These are phyloP conservation scores for Colletotrichum higginsianum DNA, from an alignment of 2,329 filamentous ascomycete genomes.

Conservation along the genomic window DNA sequence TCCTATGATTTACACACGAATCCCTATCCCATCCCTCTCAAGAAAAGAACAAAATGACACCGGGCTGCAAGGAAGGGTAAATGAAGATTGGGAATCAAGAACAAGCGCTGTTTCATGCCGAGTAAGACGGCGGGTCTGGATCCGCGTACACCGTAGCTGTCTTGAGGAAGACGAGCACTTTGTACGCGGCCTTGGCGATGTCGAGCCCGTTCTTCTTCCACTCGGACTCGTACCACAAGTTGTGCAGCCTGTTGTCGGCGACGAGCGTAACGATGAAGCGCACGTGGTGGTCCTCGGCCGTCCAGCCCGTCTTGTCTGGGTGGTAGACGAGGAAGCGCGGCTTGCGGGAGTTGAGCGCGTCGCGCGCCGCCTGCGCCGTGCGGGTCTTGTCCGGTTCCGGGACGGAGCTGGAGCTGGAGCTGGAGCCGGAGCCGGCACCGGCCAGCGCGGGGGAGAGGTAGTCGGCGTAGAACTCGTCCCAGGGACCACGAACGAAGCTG, in stretches of 20 bases:
- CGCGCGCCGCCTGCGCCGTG: conserved; percentile 50
- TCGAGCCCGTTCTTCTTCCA: conserved; percentile 51
- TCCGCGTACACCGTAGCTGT: conserved; percentile 44
- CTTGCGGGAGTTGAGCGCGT: conserved; percentile 49
- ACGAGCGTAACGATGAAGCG: conserved; percentile 56
- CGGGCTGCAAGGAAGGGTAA: background rate
- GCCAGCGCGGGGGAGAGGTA: conserved; percentile 46
- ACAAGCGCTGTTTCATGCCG: conserved; percentile 21
- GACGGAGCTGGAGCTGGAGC: conserved; percentile 23
- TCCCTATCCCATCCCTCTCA: background rate
- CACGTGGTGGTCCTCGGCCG: conserved; percentile 54
- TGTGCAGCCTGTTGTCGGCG: conserved; percentile 53
- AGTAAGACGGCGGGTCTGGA: conserved; percentile 49
- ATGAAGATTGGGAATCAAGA: background rate
- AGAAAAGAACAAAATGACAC: background rate
- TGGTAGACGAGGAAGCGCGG: conserved; percentile 53
- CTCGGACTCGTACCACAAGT: conserved; percentile 51
- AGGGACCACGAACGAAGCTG: conserved; percentile 52
- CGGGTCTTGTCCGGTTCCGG: conserved; percentile 53
- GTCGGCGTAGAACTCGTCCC: conserved; percentile 55
- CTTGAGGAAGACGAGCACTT: conserved; percentile 55
- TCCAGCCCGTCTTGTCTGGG: conserved; percentile 55
- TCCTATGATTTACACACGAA: background rate
- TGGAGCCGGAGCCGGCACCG: background rate
- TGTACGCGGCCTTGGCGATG: conserved; percentile 54